These are phyloP conservation scores for Bretschneidera sinensis DNA, from an alignment of 345 rosid species.

Conservation along the genomic window DNA sequence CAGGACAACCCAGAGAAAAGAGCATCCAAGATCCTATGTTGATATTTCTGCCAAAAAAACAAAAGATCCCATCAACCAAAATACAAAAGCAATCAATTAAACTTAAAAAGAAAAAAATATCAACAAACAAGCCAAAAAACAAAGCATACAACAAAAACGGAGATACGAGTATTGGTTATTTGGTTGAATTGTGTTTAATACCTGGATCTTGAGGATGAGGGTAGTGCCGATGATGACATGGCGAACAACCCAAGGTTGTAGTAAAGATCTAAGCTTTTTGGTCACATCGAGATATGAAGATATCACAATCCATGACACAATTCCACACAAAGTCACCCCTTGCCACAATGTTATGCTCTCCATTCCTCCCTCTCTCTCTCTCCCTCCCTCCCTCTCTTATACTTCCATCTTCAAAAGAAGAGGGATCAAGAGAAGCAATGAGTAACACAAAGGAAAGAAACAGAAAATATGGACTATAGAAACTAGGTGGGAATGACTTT, in stretches of 20 bases:
- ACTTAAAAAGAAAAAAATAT: background rate
- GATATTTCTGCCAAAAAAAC: conserved; percentile 49
- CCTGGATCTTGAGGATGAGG: conserved; percentile 79
- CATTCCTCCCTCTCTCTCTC: conserved; percentile 45
- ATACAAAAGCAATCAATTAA: background rate
- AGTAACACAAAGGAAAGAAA: background rate
- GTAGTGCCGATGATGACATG: conserved; percentile 55
- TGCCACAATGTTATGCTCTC: conserved; percentile 78
- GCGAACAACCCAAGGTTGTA: conserved; percentile 62
- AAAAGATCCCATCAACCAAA: background rate
- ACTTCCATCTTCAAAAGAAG: conserved; percentile 15
- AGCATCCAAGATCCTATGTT: conserved; percentile 61
- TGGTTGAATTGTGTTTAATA: conserved; percentile 7
- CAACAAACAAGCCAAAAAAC: conserved; percentile 5
- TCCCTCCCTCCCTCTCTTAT: conserved; percentile 17
- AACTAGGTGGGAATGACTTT: background rate
- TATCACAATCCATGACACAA: conserved; percentile 65
- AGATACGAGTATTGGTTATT: conserved; percentile 14
- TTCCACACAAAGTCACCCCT: conserved; percentile 52
- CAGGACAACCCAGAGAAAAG: conserved; percentile 81
- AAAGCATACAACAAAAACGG: background rate
- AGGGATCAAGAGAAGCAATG: conserved; percentile 4
- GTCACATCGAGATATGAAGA: conserved; percentile 60
- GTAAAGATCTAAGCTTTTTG: conserved; percentile 60
- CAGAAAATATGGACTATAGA: background rate